Base-by-base conservation (phyloP, 306 rosid species). In the Gastrolobium bilobum region DNA sequence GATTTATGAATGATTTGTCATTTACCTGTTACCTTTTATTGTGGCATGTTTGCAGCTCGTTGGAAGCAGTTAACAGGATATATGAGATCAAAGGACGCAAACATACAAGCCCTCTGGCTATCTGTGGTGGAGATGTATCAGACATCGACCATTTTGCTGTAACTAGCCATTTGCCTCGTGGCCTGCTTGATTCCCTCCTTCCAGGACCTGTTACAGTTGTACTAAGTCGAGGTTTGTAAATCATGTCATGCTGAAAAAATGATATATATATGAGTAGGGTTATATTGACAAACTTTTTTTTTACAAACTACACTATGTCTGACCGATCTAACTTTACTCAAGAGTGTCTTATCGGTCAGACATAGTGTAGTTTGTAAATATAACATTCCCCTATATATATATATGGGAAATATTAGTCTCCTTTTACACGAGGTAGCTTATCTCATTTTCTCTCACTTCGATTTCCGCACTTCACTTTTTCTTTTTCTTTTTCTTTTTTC, bases 131-230 rank as follows among this genome's bases (percentile, higher is more conserved):
- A 43, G 98, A 91, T 39, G 90, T 90, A 29, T 77, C 86, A 11
- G 94, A 87, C 58, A 89, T 91, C 57, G 38, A 77, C 29, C 93
- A 86, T 10, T 94, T 86, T 84, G 94, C 98, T 40, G 82, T 87
- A 68, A 89, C 84, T 6, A 89, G 89, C 59, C 86, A 89, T 82
- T 89, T 94, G 83, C 97, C 98, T 44, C 61, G 58, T 75, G 90
- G 89, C 67, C 83, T 94, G 76, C 95, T 94, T 77, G 92, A 89
- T 78, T 79, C 87, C 82, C 93, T 94, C 66, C 91, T 94, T 51
- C 98, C 98, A 0, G 98, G 98, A 13, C 98, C 98, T 38, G 97
- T 94, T n/a, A 92, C 97, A 13, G 90, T 91, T 73, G 87, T 94
- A 30, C 85, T 94, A 15, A 87, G 58, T 37, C 87, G 97, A 89